phyloP scores from a whole-genome alignment of 495 filamentous ascomycete genomes.

The Aspergillus campestris region DNA sequence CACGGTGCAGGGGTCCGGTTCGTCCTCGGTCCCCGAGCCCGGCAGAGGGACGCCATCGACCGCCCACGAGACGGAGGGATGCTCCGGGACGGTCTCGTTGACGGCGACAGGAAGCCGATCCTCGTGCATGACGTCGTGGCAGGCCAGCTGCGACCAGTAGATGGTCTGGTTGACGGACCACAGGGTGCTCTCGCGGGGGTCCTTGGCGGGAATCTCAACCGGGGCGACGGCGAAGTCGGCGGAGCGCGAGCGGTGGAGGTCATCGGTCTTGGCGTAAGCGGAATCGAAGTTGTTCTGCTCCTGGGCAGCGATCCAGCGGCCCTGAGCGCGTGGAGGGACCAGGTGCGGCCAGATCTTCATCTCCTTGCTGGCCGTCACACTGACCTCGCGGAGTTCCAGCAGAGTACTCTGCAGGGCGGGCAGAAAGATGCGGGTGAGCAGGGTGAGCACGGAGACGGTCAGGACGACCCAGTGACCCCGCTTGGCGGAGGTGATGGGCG shows the following conservation, averaged over 20 bases:
- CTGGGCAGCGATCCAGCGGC: conserved; percentile 28
- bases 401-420: conserved; percentile 31
- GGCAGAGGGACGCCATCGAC: conserved; percentile 19
- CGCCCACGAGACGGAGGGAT: conserved; percentile 22
- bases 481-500: conserved; percentile 27
- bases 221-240: conserved; percentile 27
- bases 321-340: conserved; percentile 24
- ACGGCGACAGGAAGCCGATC: conserved; percentile 17
- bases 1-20: conserved; percentile 12
- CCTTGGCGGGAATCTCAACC: conserved; percentile 24
- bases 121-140: conserved; percentile 16
- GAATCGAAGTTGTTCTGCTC: conserved; percentile 20
- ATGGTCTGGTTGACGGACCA: conserved; percentile 32
- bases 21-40: conserved; percentile 6
- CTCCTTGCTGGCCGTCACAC: conserved; percentile 11
- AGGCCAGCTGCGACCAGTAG: conserved; percentile 29
- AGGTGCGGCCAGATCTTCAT: conserved; percentile 29
- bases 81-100: conserved; percentile 10
- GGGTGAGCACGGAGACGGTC: conserved; percentile 25
- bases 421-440: conserved; percentile 30
- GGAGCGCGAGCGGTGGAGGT: conserved; percentile 22
- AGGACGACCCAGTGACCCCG: conserved; percentile 32
- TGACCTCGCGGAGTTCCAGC: conserved; percentile 28
- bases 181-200: conserved; percentile 16
- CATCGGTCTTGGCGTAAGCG: conserved; percentile 10